Conservation (phyloP, 2,329 filamentous ascomycete genomes). For the Trichoderma sp. region DNA sequence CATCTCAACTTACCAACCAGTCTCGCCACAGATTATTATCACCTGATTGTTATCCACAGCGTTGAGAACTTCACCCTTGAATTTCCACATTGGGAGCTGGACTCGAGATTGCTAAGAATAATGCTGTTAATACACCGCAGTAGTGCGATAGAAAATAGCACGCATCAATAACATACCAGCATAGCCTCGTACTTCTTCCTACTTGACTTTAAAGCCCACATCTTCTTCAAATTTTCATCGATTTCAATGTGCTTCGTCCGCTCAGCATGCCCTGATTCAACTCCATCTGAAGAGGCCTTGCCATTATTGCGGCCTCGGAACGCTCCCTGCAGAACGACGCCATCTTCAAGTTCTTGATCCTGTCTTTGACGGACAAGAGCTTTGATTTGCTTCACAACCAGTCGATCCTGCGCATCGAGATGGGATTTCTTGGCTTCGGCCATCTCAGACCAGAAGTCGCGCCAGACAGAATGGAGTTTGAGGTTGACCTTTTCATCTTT, state of each 20-base stretch:
- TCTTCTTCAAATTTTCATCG: conserved; percentile 57
- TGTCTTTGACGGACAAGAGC: conserved; percentile 69
- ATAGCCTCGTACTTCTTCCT: conserved; percentile 73
- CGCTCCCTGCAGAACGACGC: conserved; percentile 75
- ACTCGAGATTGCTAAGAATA: conserved; percentile 61
- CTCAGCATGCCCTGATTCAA: conserved; percentile 54
- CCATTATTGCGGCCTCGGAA: conserved; percentile 65
- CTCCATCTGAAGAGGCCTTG: conserved; percentile 52
- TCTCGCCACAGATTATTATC: conserved; percentile 94
- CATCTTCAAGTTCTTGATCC: conserved; percentile 72
- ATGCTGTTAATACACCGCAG: not conserved
- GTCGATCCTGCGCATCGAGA: conserved; percentile 71
- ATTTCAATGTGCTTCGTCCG: conserved; percentile 45
- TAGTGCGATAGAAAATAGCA: not conserved
- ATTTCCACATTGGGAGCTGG: conserved; percentile 88
- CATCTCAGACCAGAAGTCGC: conserved; percentile 84
- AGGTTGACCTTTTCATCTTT: conserved; percentile 87
- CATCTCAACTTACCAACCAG: conserved; percentile 66
- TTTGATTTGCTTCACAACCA: conserved; percentile 68
- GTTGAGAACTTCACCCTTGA: conserved; percentile 75
- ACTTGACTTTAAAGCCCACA: conserved; percentile 63
- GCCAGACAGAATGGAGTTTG: conserved; percentile 77
- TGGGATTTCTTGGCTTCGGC: conserved; percentile 70
- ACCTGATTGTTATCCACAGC: conserved; percentile 81
- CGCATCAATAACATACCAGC: conserved; percentile 56